Percentiles rank a stretch among this genome's conserved stretches.
These are phyloP conservation scores for Dendrobium chrysotoxum DNA, from an alignment of 106 monocot genomes.

Conservation along the genomic window DNA sequence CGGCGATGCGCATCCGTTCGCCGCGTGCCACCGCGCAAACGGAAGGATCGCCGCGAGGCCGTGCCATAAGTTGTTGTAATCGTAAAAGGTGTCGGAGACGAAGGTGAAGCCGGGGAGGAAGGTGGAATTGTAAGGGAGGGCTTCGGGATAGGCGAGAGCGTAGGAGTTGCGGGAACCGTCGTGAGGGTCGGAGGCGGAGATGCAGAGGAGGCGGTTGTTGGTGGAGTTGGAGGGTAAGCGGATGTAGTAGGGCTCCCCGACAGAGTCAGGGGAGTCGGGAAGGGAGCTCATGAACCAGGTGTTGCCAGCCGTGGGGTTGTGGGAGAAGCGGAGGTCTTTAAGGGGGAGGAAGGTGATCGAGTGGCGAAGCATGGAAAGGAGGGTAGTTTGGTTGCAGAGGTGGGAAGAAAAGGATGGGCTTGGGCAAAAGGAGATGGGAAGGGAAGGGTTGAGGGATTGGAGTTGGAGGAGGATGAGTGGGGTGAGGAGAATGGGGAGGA, in stretches of 20 bases:
- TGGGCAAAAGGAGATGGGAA: not conserved
- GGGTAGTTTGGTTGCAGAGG: not conserved
- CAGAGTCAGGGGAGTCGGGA: constrained; percentile 6
- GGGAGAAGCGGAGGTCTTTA: constrained; percentile 29
- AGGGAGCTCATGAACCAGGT: constrained; percentile 28
- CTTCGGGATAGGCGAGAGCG: constrained; percentile 6
- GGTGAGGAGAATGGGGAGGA: not conserved
- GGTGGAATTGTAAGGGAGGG: constrained; percentile 16
- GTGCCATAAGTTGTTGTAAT: constrained; percentile 39
- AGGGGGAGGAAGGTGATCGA: constrained; percentile 27
- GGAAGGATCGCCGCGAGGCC: constrained; percentile 29
- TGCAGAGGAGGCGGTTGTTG: constrained; percentile 6
- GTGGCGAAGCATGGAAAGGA: constrained; percentile 3
- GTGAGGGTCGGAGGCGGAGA: constrained; percentile 2
- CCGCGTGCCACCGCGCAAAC: constrained; percentile 29
- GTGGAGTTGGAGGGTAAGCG: constrained; percentile 10
- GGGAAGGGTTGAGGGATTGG: not conserved
- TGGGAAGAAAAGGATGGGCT: not conserved
- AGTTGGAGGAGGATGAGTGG: not conserved
- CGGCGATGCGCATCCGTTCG: constrained; percentile 20
- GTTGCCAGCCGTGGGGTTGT: constrained; percentile 12
- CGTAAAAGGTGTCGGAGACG: constrained; percentile 38
- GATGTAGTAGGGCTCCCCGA: constrained; percentile 10
- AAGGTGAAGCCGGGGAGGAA: constrained; percentile 24
- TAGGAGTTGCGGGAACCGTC: constrained; percentile 14